These are phyloP conservation scores for Tricholoma terreum DNA, from an alignment of 768 basidiomycete species.

Conservation along the genomic window DNA sequence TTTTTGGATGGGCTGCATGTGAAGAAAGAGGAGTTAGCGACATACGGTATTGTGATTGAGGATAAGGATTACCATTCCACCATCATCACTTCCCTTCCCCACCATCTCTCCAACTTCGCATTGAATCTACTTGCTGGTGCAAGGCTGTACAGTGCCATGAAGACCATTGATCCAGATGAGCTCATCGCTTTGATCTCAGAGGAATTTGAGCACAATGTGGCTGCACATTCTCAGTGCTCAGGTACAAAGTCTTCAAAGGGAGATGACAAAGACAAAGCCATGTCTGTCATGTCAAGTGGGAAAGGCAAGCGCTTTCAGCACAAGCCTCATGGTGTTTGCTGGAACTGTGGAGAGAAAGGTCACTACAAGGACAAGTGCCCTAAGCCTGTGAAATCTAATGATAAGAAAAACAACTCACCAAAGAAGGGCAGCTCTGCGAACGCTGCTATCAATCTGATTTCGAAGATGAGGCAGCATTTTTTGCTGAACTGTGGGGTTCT, in stretches of 20 bases:
- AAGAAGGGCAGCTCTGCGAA: slow-evolving; percentile 1
- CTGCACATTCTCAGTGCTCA: not conserved
- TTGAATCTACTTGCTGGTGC: slow-evolving; percentile 12
- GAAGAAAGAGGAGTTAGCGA: slow-evolving; percentile 21
- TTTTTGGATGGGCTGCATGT: slow-evolving; percentile 23
- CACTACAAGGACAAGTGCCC: no score
- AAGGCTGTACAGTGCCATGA: not conserved
- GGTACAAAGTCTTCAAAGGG: not conserved
- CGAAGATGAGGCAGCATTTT: slow-evolving; percentile 1
- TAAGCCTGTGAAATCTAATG: not conserved
- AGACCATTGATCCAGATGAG: slow-evolving; percentile 15
- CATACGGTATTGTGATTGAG: slow-evolving; percentile 22
- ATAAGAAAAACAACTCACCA: not conserved
- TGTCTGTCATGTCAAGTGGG: not conserved
- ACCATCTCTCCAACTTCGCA: slow-evolving; percentile 20
- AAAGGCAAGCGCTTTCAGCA: not conserved
- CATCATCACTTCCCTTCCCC: slow-evolving; percentile 27
- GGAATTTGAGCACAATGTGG: slow-evolving; percentile 14
- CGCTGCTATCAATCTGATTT: not conserved
- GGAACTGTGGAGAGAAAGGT: no score
- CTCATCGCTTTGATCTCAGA: slow-evolving; percentile 20
- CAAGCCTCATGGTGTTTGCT: no score
- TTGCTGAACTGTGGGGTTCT: no score
- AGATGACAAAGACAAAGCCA: slow-evolving; percentile 2
- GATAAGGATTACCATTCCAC: slow-evolving; percentile 22